Base-by-base conservation (phyloP, 305 asterid genomes). In the Petunia hybrid region DNA sequence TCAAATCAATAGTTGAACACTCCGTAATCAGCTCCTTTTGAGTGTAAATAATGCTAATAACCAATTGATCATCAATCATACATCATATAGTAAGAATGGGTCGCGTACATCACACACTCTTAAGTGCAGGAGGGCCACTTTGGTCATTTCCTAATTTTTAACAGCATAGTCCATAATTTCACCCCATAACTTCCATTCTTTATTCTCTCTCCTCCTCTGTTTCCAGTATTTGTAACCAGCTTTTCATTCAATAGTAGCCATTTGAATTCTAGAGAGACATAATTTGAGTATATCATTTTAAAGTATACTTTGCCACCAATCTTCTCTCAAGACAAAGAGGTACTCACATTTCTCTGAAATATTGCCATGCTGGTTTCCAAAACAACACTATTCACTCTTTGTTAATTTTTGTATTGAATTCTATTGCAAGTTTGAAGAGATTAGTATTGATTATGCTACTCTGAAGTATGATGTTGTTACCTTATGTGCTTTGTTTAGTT, bases 401-500 rank as follows among this genome's bases (percentile, higher is more conserved):
- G 6, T 57, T 64, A 40, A 31, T 38, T 53, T 16, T 69, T 4
- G 45, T 55, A 35, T 78, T 81, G 73, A 79, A 66, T 75, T 82
- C 31, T 76, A 68, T 70, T 66, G 69, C 70, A 45, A 77, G 38
- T 80, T 79, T 38, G 57, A 43, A 68, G 31, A 6, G 14, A 36
- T 46, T 67, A 22, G n/a, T 31, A 7, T 41, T 68, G 38, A 8
- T 68, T 41, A 0, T 67, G 75, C 10, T 67, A 8, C 22, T 43
- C 22, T 70, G 77, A 80, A 56, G n/a, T 67, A 40, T 55, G 42
- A 39, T 42, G 45, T 48, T 67, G 51, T 46, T 80, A n/a, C 22
- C 35, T 83, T 70, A 6, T 80, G 8, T 75, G 45, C 43, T 83
- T 45, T 83, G 78, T 63, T 83, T 66, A 57, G 79, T 76, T 31